These are phyloP conservation scores for Fusarium palustre DNA, from an alignment of 2,329 filamentous ascomycete species.

Conservation along the genomic window DNA sequence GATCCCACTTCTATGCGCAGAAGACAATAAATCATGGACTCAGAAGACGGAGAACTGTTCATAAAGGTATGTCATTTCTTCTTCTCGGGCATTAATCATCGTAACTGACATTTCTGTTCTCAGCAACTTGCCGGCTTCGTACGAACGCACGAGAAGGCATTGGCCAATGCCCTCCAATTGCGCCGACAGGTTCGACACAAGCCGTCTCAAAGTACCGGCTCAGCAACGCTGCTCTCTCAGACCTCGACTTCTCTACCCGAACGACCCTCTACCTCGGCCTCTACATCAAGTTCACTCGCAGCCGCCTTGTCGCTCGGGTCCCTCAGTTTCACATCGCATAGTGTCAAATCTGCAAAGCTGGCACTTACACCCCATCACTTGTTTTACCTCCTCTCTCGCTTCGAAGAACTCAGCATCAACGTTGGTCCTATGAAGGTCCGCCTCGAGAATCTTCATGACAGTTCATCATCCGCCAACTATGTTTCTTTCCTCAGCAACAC, in stretches of 20 bases:
- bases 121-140: conserved; percentile 97
- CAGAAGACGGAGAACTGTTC: conserved; percentile 90
- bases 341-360: conserved; percentile 88
- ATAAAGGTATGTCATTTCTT: conserved; percentile 73
- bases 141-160: conserved; percentile 94
- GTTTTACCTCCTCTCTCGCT: conserved; percentile 94
- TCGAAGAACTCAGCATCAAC: conserved; percentile 89
- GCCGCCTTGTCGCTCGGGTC: conserved; percentile 88
- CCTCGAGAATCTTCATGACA: conserved; percentile 92
- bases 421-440: conserved; percentile 97
- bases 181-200: conserved; percentile 80
- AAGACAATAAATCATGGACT: conserved; percentile 76
- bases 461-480: conserved; percentile 88
- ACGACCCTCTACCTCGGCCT: conserved; percentile 73
- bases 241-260: conserved; percentile 68
- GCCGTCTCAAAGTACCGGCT: conserved; percentile 72
- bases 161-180: conserved; percentile 94
- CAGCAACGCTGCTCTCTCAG: conserved; percentile 65
- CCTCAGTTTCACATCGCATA: conserved; percentile 85
- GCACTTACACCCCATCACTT: conserved; percentile 95
- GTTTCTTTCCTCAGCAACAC: conserved; percentile 89
- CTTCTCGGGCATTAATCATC: background rate
- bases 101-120: background rate
- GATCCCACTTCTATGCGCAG: conserved; percentile 43
- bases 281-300: conserved; percentile 80